These are phyloP conservation scores for Debaryomyces subglobosus DNA, from an alignment of 1,139 yeast species.

Conservation along the genomic window DNA sequence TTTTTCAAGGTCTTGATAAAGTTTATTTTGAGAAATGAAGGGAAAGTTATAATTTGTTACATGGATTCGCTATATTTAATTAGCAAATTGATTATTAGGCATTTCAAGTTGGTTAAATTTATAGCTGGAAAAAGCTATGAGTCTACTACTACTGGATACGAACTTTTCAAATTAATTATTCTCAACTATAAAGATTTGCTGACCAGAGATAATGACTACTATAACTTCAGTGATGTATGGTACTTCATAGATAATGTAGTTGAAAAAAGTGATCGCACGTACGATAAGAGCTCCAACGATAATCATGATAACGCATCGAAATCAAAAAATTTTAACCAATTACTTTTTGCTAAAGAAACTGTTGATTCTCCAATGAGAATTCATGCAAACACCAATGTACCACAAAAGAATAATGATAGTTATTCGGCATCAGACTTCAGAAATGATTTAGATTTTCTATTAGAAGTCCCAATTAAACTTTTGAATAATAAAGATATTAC, in stretches of 20 bases:
- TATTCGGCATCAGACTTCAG: slow-evolving; percentile 32
- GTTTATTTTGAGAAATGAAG: slow-evolving; percentile 42
- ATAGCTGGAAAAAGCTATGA: slow-evolving; percentile 32
- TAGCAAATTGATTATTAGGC: slow-evolving; percentile 36
- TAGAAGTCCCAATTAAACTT: slow-evolving; percentile 13
- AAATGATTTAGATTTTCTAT: slow-evolving; percentile 29
- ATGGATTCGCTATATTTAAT: slow-evolving; percentile 45
- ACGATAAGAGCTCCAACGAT: background rate
- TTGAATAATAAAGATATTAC: slow-evolving; percentile 23
- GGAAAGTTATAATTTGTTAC: slow-evolving; percentile 44
- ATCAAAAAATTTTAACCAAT: slow-evolving; percentile 1
- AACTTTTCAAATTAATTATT: slow-evolving; percentile 38
- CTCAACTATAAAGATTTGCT: slow-evolving; percentile 39
- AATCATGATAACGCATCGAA: background rate
- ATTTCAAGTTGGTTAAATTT: slow-evolving; percentile 41
- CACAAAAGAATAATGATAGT: slow-evolving; percentile 20
- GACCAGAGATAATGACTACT: slow-evolving; percentile 36
- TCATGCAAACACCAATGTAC: slow-evolving; percentile 21
- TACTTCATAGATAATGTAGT: slow-evolving; percentile 35
- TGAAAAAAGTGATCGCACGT: slow-evolving; percentile 21
- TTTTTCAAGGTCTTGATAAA: slow-evolving; percentile 46
- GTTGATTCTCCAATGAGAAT: slow-evolving; percentile 43
- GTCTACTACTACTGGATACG: slow-evolving; percentile 35
- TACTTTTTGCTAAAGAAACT: slow-evolving; percentile 27
- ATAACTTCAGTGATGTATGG: slow-evolving; percentile 41